Conservation (phyloP, 208 protist genomes). For the Trypanosoma congolense region DNA sequence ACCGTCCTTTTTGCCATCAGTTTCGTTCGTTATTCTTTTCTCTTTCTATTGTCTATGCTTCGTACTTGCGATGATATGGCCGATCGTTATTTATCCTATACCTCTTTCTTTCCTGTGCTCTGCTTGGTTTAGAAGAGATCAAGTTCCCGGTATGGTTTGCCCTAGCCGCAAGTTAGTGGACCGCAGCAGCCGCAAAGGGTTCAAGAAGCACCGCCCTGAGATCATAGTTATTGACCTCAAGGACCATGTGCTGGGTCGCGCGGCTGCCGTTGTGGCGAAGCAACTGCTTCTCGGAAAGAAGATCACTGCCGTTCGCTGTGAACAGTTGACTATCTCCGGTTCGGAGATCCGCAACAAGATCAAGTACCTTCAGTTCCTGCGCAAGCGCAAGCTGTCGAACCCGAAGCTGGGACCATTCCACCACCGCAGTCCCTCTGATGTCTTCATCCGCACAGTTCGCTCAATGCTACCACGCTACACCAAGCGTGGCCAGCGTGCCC, state of each 20-base stretch:
- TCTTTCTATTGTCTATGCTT: no score
- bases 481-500: slow-evolving; percentile 76
- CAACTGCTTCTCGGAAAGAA: slow-evolving; percentile 95
- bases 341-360: slow-evolving; percentile 98
- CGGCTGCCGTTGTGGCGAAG: slow-evolving; percentile 97
- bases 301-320: slow-evolving; percentile 95
- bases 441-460: slow-evolving; percentile 94
- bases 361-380: slow-evolving; percentile 91
- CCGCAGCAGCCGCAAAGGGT: slow-evolving; percentile 65
- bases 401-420: slow-evolving; percentile 97
- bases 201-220: slow-evolving; percentile 80
- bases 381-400: slow-evolving; percentile 97
- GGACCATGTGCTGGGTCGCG: slow-evolving; percentile 97
- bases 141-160: slow-evolving; percentile 44
- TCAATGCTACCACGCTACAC: slow-evolving; percentile 97
- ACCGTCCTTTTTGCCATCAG: no score
- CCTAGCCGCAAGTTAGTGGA: slow-evolving; percentile 57
- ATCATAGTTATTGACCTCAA: slow-evolving; percentile 96
- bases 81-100: not conserved
- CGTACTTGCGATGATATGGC: not conserved
- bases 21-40: no score
- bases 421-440: slow-evolving; percentile 94
- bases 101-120: not conserved
- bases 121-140: slow-evolving; percentile 15
- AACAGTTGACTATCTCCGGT: slow-evolving; percentile 95